phyloP scores from a whole-genome alignment of 441 rosid genomes.

The Biscutella laevigata region DNA sequence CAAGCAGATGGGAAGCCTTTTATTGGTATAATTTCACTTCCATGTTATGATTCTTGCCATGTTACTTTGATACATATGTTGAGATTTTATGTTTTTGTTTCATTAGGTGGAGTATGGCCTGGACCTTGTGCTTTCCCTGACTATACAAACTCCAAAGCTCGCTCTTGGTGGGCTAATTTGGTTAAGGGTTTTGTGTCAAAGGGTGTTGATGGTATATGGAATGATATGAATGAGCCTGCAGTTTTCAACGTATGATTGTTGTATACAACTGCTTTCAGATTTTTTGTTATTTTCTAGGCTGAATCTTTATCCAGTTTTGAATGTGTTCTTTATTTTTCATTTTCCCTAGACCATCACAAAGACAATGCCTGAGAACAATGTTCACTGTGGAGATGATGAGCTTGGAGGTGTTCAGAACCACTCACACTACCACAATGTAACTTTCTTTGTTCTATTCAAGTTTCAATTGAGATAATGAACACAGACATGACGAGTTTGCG shows the following conservation, averaged over 20 bases:
- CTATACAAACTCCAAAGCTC: constrained; percentile 65
- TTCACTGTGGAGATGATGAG: constrained; percentile 72
- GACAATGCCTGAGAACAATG: constrained; percentile 85
- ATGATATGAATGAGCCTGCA: constrained; percentile 96
- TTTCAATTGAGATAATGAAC: too few species aligned
- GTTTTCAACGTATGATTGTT: constrained; percentile 60
- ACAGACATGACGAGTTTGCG: too few species aligned
- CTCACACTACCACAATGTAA: constrained; percentile 87
- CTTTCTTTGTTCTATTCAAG: constrained; percentile 13
- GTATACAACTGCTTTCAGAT: neutral
- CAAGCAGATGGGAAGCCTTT: constrained; percentile 60
- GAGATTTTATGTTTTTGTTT: constrained; percentile 7
- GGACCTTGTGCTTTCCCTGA: constrained; percentile 92
- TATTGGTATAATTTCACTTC: constrained; percentile 42
- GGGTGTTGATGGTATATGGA: constrained; percentile 98
- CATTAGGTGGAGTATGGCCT: constrained; percentile 91
- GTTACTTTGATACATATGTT: neutral
- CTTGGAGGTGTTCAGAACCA: constrained; percentile 84
- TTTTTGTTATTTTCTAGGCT: neutral
- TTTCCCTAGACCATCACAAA: constrained; percentile 67
- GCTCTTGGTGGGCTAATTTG: constrained; percentile 85
- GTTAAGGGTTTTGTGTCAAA: constrained; percentile 67
- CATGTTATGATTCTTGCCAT: neutral
- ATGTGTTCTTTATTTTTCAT: neutral
- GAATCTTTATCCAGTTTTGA: constrained; percentile 12